Evolutionary conservation across 805 yeast species (phyloP).

Genomic region (Ogataea wickerhamii): DNA sequence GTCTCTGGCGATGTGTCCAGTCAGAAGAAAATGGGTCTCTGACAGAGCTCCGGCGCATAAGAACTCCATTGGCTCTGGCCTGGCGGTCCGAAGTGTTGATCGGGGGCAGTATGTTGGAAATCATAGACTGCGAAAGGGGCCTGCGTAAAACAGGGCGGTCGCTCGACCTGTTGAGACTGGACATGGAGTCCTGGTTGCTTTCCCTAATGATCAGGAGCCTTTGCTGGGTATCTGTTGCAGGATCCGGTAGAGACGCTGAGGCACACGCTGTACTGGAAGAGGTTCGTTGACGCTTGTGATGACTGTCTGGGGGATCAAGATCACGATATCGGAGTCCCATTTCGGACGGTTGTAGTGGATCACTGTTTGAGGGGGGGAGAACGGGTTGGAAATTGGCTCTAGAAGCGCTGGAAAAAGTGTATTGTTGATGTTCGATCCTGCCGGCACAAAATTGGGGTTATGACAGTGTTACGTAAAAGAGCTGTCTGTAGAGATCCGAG

Average conservation of each 20-base stretch:
- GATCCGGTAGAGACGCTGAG: not conserved
- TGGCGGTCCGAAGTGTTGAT: not conserved
- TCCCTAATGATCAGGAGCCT: not conserved
- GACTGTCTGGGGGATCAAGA: not conserved
- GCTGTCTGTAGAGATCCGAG: too few relatives aligned
- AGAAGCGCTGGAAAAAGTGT: too few relatives aligned
- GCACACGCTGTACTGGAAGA: not conserved
- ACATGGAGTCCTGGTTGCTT: not conserved
- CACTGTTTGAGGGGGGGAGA: too few relatives aligned
- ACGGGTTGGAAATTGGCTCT: too few relatives aligned
- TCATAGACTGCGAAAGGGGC: not conserved
- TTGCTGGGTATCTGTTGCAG: not conserved
- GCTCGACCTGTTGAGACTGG: not conserved
- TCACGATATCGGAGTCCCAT: not conserved
- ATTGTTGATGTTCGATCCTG: too few relatives aligned
- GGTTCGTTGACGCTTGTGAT: not conserved
- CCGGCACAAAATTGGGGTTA: too few relatives aligned
- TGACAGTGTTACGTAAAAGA: too few relatives aligned
- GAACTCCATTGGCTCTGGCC: slow-evolving; percentile 1
- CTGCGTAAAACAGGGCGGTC: not conserved
- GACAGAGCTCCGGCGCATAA: slow-evolving; percentile 2
- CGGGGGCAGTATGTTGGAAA: not conserved
- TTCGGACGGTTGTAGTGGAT: too few relatives aligned
- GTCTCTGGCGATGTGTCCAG: not conserved
- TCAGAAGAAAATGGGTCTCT: slow-evolving; percentile 2